Evolutionary conservation across 176 grass and related monocot genomes (phyloP).

Genomic region (Bothriochloa decipiens): DNA sequence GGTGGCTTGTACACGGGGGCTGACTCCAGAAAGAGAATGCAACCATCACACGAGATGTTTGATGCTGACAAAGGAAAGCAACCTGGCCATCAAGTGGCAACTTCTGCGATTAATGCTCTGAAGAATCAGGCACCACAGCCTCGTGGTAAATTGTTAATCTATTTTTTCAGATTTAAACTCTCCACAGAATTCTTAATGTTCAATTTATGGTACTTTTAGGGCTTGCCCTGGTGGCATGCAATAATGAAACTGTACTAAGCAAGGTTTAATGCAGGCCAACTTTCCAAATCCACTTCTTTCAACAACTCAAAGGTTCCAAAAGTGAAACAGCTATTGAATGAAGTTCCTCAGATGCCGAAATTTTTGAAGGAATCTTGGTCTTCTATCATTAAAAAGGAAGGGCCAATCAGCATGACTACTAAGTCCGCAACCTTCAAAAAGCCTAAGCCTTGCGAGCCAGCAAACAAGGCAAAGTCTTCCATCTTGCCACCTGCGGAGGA

Average conservation of each 20-base stretch:
- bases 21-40: slow-evolving; percentile 49
- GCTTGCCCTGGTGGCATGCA: slow-evolving; percentile 2
- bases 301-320: slow-evolving; percentile 91
- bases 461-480: slow-evolving; percentile 49
- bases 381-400: slow-evolving; percentile 60
- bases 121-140: slow-evolving; percentile 42
- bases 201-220: slow-evolving; percentile 27
- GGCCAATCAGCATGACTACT: slow-evolving; percentile 43
- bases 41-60: slow-evolving; percentile 29
- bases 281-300: slow-evolving; percentile 79
- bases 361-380: slow-evolving; percentile 55
- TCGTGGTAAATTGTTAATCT: slow-evolving; percentile 59
- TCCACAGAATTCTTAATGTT: slow-evolving; percentile 28
- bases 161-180: slow-evolving; percentile 28
- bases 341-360: slow-evolving; percentile 70
- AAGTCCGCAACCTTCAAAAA: slow-evolving; percentile 78
- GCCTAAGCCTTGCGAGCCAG: slow-evolving; percentile 52
- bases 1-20: slow-evolving; percentile 22
- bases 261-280: slow-evolving; percentile 56
- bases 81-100: slow-evolving; percentile 29
- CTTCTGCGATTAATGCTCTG: slow-evolving; percentile 37
- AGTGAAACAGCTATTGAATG: slow-evolving; percentile 81
- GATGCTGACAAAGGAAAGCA: slow-evolving; percentile 64
- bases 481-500: slow-evolving; percentile 48
- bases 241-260: slow-evolving; percentile 2